Percentiles rank a stretch among this genome's conserved stretches.
Evolutionary conservation across 768 basidiomycete genomes (phyloP).

Genomic region (Russula griseocarnosa): DNA sequence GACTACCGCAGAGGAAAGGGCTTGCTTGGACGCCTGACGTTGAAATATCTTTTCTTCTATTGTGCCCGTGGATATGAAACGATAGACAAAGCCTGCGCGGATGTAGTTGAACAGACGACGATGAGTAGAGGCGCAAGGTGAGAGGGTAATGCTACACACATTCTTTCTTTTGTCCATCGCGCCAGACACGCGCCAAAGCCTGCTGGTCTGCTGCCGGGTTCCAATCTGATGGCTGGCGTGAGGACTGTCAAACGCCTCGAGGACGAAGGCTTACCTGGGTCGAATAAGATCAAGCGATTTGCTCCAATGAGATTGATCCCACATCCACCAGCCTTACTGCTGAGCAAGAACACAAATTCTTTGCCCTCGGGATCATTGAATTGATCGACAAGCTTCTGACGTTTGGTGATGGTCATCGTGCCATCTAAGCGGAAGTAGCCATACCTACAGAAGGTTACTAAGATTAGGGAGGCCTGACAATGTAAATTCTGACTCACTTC

Average conservation of each 20-base stretch:
- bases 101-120: slow-evolving; percentile 8
- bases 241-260: slow-evolving; percentile 4
- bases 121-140: not conserved
- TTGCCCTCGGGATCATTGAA: slow-evolving; percentile 92
- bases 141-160: slow-evolving; percentile 49
- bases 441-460: slow-evolving; percentile 61
- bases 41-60: slow-evolving; percentile 99
- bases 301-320: slow-evolving; percentile 97
- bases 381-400: slow-evolving; percentile 93
- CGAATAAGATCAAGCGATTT: slow-evolving; percentile 91
- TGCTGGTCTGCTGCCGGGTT: slow-evolving; percentile 99
- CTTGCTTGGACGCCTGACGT: slow-evolving; percentile 92
- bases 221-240: slow-evolving; percentile 60
- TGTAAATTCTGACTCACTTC: slow-evolving; percentile 48
- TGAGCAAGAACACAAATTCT: slow-evolving; percentile 91
- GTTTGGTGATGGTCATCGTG: slow-evolving; percentile 86
- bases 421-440: slow-evolving; percentile 90
- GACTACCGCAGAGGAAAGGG: slow-evolving; percentile 95
- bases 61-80: slow-evolving; percentile 94
- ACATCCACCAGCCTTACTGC: slow-evolving; percentile 93
- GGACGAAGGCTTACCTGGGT: slow-evolving; percentile 61
- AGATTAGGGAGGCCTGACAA: slow-evolving; percentile 15
- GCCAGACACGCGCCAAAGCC: slow-evolving; percentile 97
- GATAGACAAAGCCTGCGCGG: slow-evolving; percentile 85
- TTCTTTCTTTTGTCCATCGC: slow-evolving; percentile 99